A percentile compares a stretch with the other conserved stretches of the same genome.
These are phyloP conservation scores for Kentomonas sorsogonicus DNA, from an alignment of 208 protist species.

Conservation along the genomic window DNA sequence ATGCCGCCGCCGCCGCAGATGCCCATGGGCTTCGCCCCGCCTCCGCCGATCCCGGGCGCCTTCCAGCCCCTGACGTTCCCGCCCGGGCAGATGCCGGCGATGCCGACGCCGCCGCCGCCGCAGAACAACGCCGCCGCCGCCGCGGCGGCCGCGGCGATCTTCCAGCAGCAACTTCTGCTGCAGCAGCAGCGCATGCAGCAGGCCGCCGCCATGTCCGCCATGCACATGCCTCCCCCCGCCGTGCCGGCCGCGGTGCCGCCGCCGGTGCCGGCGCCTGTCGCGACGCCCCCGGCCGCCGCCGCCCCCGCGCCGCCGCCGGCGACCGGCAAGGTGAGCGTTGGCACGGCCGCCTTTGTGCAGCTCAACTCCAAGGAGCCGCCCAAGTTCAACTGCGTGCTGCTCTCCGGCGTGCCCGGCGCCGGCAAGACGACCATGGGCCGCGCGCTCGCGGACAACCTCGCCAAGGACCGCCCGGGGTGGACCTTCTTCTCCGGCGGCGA, in stretches of 20 bases:
- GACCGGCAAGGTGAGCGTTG: constrained; percentile 3
- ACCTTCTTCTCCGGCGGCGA: constrained; percentile 85
- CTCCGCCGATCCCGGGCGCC: constrained; percentile 11
- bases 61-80: constrained; percentile 20
- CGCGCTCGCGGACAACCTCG: constrained; percentile 68
- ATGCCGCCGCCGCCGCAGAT: constrained; percentile 4
- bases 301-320: not conserved
- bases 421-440: constrained; percentile 79
- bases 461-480: constrained; percentile 68
- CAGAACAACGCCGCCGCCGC: too few relatives aligned
- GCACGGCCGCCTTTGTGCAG: not conserved
- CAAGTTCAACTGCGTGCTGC: constrained; percentile 83
- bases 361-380: constrained; percentile 62
- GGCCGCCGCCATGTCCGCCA: constrained; percentile 2
- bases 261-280: not conserved
- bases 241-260: not conserved
- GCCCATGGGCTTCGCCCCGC: constrained; percentile 14
- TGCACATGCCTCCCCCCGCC: constrained; percentile 15
- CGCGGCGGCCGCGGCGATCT: too few relatives aligned
- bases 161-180: too few relatives aligned
- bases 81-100: not conserved
- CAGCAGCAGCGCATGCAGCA: too few relatives aligned
- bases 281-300: not conserved
- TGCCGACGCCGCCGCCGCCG: constrained; percentile 4
- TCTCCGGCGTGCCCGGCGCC: constrained; percentile 65